phyloP scores from a whole-genome alignment of 2,329 filamentous ascomycete genomes.

The Apiospora kogelbergensis region DNA sequence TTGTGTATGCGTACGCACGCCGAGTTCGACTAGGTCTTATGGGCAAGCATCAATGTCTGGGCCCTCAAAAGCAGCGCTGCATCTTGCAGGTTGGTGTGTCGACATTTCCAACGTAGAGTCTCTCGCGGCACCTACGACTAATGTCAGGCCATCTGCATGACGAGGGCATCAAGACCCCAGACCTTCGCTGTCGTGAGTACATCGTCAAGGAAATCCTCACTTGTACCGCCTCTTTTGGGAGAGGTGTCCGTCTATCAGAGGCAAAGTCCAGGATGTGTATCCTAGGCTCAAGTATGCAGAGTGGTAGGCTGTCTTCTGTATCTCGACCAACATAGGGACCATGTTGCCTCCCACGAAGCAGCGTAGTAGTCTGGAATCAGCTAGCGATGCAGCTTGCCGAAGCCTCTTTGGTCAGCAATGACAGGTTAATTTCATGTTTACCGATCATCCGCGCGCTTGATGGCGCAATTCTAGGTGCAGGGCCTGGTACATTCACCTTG shows the following conservation, averaged over 20 bases:
- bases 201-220: not conserved
- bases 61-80: not conserved
- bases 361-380: not conserved
- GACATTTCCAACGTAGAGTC: not conserved
- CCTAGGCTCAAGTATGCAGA: not conserved
- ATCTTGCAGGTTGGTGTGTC: not conserved
- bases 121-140: not conserved
- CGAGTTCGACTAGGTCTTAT: not conserved
- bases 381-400: not conserved
- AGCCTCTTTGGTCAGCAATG: not conserved
- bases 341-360: not conserved
- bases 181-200: not conserved
- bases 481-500: not conserved
- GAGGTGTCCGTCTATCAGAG: constrained; percentile 4
- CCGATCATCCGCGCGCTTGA: constrained; percentile 4
- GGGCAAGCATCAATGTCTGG: not conserved
- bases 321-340: not conserved
- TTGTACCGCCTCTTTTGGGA: not conserved
- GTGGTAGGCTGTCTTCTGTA: not conserved
- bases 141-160: not conserved
- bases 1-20: not conserved
- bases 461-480: not conserved
- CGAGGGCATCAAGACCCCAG: not conserved
- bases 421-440: not conserved
- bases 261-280: not conserved